These are phyloP conservation scores for Solanum arcanum DNA, from an alignment of 257 asterid species.

Conservation along the genomic window DNA sequence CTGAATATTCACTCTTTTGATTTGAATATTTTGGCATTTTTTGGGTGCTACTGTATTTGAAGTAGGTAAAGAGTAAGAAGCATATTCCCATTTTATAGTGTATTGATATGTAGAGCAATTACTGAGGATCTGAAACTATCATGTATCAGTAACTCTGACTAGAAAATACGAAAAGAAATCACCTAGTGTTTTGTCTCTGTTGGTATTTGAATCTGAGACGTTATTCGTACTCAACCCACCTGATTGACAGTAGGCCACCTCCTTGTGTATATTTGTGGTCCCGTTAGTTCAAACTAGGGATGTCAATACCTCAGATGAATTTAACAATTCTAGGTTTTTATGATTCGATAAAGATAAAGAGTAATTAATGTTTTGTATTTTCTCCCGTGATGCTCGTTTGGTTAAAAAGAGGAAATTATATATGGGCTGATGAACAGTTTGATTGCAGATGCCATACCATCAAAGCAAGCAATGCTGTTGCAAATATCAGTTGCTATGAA, in stretches of 20 bases:
- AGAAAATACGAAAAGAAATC: background rate
- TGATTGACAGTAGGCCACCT: background rate
- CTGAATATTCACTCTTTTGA: background rate
- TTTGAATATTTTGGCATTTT: background rate
- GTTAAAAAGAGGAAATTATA: too few species aligned
- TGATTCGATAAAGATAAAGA: background rate
- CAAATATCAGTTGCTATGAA: slow-evolving; percentile 74
- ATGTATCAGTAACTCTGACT: background rate
- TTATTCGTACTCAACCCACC: background rate
- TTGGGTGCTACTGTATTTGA: background rate
- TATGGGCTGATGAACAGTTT: slow-evolving; percentile 2
- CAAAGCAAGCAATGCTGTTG: slow-evolving; percentile 49
- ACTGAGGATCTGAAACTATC: background rate
- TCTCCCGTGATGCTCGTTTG: background rate
- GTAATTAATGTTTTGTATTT: background rate
- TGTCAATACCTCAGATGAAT: background rate
- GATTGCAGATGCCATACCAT: slow-evolving; percentile 51
- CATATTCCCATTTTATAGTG: background rate
- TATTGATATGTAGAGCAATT: background rate
- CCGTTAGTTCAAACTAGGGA: background rate
- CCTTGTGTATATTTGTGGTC: background rate
- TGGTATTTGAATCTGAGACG: background rate
- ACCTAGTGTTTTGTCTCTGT: background rate
- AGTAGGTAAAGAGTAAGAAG: background rate
- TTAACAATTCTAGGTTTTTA: background rate